A percentile compares a stretch with the other conserved stretches of the same genome.
Conservation (phyloP, 2,329 filamentous ascomycete genomes). For the Beauveria asiatica region DNA sequence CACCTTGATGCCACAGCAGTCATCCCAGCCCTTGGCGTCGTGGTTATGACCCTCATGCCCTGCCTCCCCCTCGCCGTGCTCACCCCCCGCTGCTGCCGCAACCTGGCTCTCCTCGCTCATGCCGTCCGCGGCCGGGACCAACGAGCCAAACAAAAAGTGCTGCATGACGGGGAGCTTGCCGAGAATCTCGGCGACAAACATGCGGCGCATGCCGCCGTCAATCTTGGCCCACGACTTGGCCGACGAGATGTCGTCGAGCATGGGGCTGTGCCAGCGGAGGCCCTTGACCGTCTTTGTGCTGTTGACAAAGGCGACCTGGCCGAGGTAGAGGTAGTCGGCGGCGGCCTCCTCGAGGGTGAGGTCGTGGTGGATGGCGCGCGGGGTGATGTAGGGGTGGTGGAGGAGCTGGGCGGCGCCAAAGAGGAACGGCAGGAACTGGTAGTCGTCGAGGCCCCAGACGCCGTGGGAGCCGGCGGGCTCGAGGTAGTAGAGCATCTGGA, state of each 20-base stretch:
- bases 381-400: constrained; percentile 73
- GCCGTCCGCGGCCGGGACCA: constrained; percentile 70
- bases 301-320: constrained; percentile 91
- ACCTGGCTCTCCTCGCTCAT: constrained; percentile 63
- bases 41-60: constrained; percentile 55
- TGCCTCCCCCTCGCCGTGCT: constrained; percentile 45
- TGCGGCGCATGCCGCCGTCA: constrained; percentile 88
- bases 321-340: constrained; percentile 78
- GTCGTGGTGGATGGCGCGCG: constrained; percentile 75
- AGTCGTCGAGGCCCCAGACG: constrained; percentile 96
- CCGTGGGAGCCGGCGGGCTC: constrained; percentile 95
- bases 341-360: constrained; percentile 81
- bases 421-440: constrained; percentile 92
- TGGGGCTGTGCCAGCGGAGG: constrained; percentile 90
- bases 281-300: constrained; percentile 93
- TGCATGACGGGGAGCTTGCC: constrained; percentile 97
- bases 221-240: constrained; percentile 88
- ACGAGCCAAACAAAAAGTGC: constrained; percentile 86
- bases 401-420: constrained; percentile 88
- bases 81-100: constrained; percentile 31
- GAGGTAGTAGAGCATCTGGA: constrained; percentile 91
- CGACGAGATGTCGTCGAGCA: constrained; percentile 94
- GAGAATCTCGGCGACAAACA: constrained; percentile 91
- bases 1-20: constrained; percentile 97
- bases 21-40: constrained; percentile 70